These are phyloP conservation scores for Luffa acutangula DNA, from an alignment of 306 rosid genomes.

Conservation along the genomic window DNA sequence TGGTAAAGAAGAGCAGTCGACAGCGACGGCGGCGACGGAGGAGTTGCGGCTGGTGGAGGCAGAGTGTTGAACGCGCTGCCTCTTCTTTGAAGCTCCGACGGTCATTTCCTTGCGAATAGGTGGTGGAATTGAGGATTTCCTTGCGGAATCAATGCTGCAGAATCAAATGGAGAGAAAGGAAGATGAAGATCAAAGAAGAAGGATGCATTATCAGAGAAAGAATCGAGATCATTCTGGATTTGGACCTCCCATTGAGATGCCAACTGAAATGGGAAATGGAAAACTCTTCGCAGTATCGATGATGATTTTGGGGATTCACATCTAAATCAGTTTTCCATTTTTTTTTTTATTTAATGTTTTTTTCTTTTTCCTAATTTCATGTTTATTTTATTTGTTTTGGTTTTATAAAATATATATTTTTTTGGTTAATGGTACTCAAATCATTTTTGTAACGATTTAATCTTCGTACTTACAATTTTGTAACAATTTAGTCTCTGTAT, in stretches of 20 bases:
- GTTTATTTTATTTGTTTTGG: too few relatives aligned
- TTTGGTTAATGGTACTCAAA: too few relatives aligned
- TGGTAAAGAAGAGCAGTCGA: constrained; percentile 16
- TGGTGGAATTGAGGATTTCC: background rate
- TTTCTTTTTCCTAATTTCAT: too few relatives aligned
- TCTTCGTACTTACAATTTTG: too few relatives aligned
- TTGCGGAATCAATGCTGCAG: background rate
- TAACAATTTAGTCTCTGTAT: too few relatives aligned
- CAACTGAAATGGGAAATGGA: background rate
- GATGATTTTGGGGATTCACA: background rate
- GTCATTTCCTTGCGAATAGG: constrained; percentile 17
- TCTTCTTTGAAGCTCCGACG: constrained; percentile 31
- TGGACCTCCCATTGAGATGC: background rate
- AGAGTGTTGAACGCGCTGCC: constrained; percentile 41
- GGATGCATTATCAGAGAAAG: background rate
- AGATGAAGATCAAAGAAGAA: background rate
- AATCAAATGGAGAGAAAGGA: background rate
- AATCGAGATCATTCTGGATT: background rate
- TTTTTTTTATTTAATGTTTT: too few relatives aligned
- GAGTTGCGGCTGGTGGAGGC: constrained; percentile 25
- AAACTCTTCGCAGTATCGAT: background rate
- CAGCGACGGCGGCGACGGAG: constrained; percentile 23
- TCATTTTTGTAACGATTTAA: too few relatives aligned
- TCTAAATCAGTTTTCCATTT: too few relatives aligned
- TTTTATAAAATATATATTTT: too few relatives aligned